Base-by-base conservation (phyloP, 140 eudicot genomes). In the Ambrosia hybrid region DNA sequence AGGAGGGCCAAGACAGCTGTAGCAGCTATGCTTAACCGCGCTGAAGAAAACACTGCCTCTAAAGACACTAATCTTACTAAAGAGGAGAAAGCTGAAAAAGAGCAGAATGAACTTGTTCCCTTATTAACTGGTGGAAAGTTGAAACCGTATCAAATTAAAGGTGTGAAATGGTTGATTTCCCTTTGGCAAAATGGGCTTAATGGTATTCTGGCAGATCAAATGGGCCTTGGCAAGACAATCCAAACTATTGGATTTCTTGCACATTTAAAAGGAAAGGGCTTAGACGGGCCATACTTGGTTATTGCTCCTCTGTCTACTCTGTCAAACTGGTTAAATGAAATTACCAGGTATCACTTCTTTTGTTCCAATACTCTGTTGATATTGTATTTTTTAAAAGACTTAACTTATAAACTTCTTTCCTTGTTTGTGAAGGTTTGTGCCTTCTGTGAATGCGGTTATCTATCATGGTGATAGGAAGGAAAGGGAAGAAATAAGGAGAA, bases 221-320 rank as follows among this genome's bases (percentile, higher is more conserved):
- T 95, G 97, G 99, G 99, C 16, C 96, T 95, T 55, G 99, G 99
- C n/a, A 95, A 95, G 76, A 95, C 99, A 8, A 95, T 95, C 56
- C 99, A 95, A 75, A 95, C 97, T 5, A 85, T 91, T 81, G 97
- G 96, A 58, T 91, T 95, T 81, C 92, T 95, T 72, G 95, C 95
- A 37, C 99, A 95, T 67, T 74, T 95, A 4, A 95, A 91, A 78
- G 99, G 99, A 37, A 95, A 95, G 65, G 99, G 96, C 13, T 72
- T 95, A 76, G 96, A 91, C 79, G 99, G 99, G 30, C 99, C 99
- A 0, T 95, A 91, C 81, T 68, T 95, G 82, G 85, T 95, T 80
- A 91, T 95, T 66, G 99, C 99, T 30, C 97, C 99, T 67, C 81
- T 95, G 26, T 95, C 97, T 78, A 95, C 99, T 70, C 87, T 95